phyloP scores from a whole-genome alignment of 192 early-diverging fungal species.

The Coemansia sp. region DNA sequence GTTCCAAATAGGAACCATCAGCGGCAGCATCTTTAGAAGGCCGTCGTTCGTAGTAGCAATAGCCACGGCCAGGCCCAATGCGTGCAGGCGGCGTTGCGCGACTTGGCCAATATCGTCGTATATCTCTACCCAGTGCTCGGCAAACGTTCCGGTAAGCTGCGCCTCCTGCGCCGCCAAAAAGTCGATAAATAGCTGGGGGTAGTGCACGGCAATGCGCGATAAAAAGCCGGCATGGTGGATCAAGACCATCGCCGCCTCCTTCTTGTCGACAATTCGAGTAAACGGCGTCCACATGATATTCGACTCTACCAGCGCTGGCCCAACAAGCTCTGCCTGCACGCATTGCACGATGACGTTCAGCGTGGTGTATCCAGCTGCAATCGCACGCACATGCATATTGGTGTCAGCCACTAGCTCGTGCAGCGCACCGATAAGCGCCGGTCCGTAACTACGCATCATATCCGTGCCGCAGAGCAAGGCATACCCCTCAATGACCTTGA shows the following conservation, averaged over 20 bases:
- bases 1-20: conserved; percentile 54
- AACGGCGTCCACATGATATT: conserved; percentile 42
- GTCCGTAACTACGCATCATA: conserved; percentile 20
- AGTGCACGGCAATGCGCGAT: conserved; percentile 39
- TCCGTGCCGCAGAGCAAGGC: conserved; percentile 60
- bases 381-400: conserved; percentile 26
- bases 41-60: conserved; percentile 41
- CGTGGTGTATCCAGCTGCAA: conserved; percentile 32
- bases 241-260: conserved; percentile 27
- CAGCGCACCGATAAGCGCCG: conserved; percentile 27
- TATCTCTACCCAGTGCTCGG: conserved; percentile 36
- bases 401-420: conserved; percentile 33
- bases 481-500: conserved; percentile 89
- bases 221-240: conserved; percentile 37
- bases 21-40: conserved; percentile 24
- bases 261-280: conserved; percentile 39
- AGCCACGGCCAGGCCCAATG: conserved; percentile 30
- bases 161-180: conserved; percentile 35
- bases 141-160: conserved; percentile 17
- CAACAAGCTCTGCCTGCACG: conserved; percentile 13
- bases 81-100: conserved; percentile 35
- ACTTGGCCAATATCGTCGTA: conserved; percentile 40
- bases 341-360: conserved; percentile 41
- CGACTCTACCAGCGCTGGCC: conserved; percentile 14
- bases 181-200: conserved; percentile 38